A percentile compares a stretch with the other conserved stretches of the same genome.
Conservation (phyloP, 192 early-diverging fungal species). For the Umbelopsis sp. region DNA sequence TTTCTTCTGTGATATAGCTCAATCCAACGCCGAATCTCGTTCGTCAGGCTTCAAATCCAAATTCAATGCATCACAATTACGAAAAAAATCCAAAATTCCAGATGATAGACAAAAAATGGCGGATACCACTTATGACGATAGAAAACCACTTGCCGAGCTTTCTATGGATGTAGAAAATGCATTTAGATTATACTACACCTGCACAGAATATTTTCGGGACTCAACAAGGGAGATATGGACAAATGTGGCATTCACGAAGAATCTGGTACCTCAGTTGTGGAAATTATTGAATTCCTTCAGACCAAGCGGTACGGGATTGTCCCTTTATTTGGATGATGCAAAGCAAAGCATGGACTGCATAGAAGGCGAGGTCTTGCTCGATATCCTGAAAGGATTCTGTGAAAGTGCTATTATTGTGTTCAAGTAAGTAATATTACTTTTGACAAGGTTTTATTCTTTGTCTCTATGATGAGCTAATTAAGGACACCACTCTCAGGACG, state of each 20-base stretch:
- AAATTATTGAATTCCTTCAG: slow-evolving; percentile 57
- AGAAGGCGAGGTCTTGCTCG: slow-evolving; percentile 57
- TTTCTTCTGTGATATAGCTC: too few species aligned
- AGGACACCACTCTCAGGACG: slow-evolving; percentile 38
- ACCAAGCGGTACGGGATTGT: slow-evolving; percentile 51
- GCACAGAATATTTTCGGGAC: slow-evolving; percentile 41
- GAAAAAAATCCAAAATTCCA: background rate
- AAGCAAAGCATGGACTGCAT: slow-evolving; percentile 37
- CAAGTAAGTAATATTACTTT: slow-evolving; percentile 10
- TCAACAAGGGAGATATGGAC: slow-evolving; percentile 54
- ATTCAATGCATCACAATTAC: background rate
- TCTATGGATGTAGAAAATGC: slow-evolving; percentile 50
- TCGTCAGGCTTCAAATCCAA: slow-evolving; percentile 2
- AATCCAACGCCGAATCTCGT: background rate
- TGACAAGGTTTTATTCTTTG: too few species aligned
- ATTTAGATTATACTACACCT: slow-evolving; percentile 43
- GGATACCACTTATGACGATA: background rate
- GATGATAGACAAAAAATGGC: background rate
- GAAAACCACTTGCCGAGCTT: slow-evolving; percentile 26
- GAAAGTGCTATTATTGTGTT: slow-evolving; percentile 36
- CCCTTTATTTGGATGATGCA: slow-evolving; percentile 60
- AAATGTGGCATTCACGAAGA: slow-evolving; percentile 52
- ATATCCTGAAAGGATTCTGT: slow-evolving; percentile 66
- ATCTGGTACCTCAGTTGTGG: slow-evolving; percentile 61
- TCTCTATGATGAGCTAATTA: too few species aligned